Base-by-base conservation (phyloP, 2,329 filamentous ascomycete genomes). In the Fusarium multiceps region DNA sequence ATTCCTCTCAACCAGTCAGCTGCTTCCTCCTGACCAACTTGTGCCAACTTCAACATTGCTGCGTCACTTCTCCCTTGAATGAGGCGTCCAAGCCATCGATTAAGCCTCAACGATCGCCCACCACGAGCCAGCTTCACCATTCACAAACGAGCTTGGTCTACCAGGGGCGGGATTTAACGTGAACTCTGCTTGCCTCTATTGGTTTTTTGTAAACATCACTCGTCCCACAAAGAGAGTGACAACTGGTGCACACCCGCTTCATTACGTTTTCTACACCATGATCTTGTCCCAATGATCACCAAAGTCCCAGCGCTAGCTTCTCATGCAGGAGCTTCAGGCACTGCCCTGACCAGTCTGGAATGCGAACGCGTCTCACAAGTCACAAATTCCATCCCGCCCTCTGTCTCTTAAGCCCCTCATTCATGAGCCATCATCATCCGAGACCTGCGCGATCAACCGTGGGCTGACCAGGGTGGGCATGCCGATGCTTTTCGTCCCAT, bases 321-420 rank as follows among this genome's bases (percentile, higher is more conserved):
- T 56, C 68, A 63, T 72, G 73, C 66, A 73, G 65, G 66, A 67
- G 63, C 49, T 59, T 50, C 66, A 67, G 51, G 55, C 55, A 63
- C 61, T 72, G 58, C 51, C 57, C 71, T 74, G 67, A 61, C 71
- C 72, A 18, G 68, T 73, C 72, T 74, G 72, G 72, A 75, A 75
- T 75, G 70, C 43, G 55, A 58, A 63, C 58, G 56, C 64, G 66
- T 66, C 73, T 69, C 63, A 20, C 46, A 68, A 68, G 63, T 55
- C 69, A 68, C 69, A 62, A 73, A 73, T 74, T 73, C 69, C 70
- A 74, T 74, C 71, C 73, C 73, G 74, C 71, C 69, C 59, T 65
- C 66, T 50, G 40, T 66, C 62, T 50, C 45, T 61, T 47, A 41
- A 62, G 54, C 68, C 62, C 66, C 68, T 69, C 71, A 60, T 59